These are phyloP conservation scores for Penicillium silybi DNA, from an alignment of 495 filamentous ascomycete genomes.

Conservation along the genomic window DNA sequence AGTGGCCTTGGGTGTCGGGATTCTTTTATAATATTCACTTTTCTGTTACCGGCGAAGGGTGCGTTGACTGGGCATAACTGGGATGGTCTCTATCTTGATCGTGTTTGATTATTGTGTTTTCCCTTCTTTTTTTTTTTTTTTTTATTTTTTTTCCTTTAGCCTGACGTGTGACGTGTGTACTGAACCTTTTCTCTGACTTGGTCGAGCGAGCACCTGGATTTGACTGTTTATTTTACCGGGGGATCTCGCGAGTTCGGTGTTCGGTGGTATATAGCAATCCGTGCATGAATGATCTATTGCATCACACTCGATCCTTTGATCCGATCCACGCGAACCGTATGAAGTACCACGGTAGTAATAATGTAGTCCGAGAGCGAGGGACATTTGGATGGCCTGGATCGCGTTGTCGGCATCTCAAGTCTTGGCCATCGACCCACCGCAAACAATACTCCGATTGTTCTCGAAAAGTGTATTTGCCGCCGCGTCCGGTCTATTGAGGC, in stretches of 20 bases:
- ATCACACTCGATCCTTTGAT: background rate
- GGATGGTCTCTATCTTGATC: slow-evolving; percentile 12
- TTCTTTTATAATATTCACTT: slow-evolving; percentile 1
- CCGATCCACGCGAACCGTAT: too few relatives aligned
- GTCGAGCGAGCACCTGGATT: slow-evolving; percentile 16
- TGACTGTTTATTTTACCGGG: slow-evolving; percentile 15
- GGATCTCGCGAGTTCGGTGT: slow-evolving; percentile 12
- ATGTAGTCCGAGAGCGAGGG: too few relatives aligned
- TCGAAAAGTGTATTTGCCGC: background rate
- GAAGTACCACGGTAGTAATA: too few relatives aligned
- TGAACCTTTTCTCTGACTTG: slow-evolving; percentile 20
- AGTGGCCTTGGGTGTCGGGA: slow-evolving; percentile 19
- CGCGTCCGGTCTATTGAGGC: background rate
- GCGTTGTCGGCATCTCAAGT: too few relatives aligned
- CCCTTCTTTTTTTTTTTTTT: too few relatives aligned
- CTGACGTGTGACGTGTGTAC: slow-evolving; percentile 32
- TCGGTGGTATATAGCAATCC: slow-evolving; percentile 25
- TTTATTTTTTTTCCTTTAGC: too few relatives aligned
- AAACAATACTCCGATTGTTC: too few relatives aligned
- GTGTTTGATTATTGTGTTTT: slow-evolving; percentile 21
- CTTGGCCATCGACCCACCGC: too few relatives aligned
- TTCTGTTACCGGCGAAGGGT: slow-evolving; percentile 13
- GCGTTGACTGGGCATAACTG: slow-evolving; percentile 17
- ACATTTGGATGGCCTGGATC: too few relatives aligned
- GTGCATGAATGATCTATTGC: slow-evolving; percentile 8